Conservation (phyloP, 768 basidiomycete species). For the Clitopilus passeckerianus region DNA sequence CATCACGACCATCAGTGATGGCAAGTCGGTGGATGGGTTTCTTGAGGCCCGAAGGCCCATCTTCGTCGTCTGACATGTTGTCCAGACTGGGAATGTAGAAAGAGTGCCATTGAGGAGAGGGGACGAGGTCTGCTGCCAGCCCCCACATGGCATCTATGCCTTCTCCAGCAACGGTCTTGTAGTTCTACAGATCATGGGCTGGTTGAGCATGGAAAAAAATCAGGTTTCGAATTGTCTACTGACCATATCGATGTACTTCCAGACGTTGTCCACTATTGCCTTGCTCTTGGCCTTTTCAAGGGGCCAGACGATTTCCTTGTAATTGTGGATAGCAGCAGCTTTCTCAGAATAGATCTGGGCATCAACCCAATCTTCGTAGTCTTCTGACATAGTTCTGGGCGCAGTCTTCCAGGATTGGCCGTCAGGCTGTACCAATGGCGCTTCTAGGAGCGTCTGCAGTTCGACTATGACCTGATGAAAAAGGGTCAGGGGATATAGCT, state of each 20-base stretch:
- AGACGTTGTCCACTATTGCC: constrained; percentile 52
- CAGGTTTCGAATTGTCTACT: constrained; percentile 12
- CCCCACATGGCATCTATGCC: constrained; percentile 64
- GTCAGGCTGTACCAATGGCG: constrained; percentile 52
- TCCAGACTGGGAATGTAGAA: constrained; percentile 25
- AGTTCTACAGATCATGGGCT: constrained; percentile 42
- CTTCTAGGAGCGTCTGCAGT: constrained; percentile 60
- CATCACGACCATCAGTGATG: constrained; percentile 43
- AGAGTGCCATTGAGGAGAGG: constrained; percentile 58
- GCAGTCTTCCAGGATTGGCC: constrained; percentile 47
- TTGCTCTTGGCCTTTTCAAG: constrained; percentile 49
- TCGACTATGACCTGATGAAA: constrained; percentile 56
- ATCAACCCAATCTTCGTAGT: constrained; percentile 63
- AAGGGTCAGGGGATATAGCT: not conserved
- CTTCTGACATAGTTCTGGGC: constrained; percentile 49
- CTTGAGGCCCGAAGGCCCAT: constrained; percentile 15
- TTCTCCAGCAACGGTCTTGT: constrained; percentile 42
- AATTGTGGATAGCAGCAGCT: constrained; percentile 48
- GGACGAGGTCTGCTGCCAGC: constrained; percentile 43
- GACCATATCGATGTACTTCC: constrained; percentile 60
- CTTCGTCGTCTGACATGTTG: constrained; percentile 15
- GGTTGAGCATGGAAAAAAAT: not conserved
- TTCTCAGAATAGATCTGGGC: constrained; percentile 59
- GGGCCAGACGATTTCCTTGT: constrained; percentile 55
- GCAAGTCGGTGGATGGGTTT: constrained; percentile 35